Evolutionary conservation across 345 rosid genomes (phyloP), one percentile per base, ranked within the genome.

Genomic region (Corchorus olitorius): DNA sequence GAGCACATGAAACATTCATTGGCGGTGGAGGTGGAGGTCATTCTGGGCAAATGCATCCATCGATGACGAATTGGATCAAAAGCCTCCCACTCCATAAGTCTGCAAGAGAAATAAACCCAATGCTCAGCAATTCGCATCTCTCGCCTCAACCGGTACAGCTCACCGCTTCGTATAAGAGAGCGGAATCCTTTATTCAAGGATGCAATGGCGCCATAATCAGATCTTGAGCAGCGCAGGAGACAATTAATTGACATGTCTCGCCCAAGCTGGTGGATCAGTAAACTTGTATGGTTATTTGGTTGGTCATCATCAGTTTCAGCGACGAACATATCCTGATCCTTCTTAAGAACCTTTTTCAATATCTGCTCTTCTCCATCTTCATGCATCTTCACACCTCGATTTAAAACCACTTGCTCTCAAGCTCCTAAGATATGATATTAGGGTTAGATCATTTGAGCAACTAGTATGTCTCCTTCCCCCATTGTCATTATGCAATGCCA

Each of bases 101-200:
- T 80, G 76, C 97, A 89, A 0, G 97, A 90, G 83, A 93, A 89
- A 77, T 91, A 95, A 7, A 92, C 86, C 99, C 99, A 95, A 58
- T 89, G 92, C 60, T 91, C 96, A 2, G 85, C 72, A 1, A 85
- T 79, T 7, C 89, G 91, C 65, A 75, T 84, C 63, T 77, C 17
- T 43, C 83, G 79, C 82, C 92, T 77, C 53, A 87, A 83, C 73
- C 81, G 80, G 74, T 89, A 89, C 71, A 91, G 75, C 80, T 88
- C 88, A 6, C 92, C 89, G 19, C 83, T 88, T 52, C 75, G 77
- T 58, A 89, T 58, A 45, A 91, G 54, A 60, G 83, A 65, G 10
- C 78, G 77, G 77, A 91, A 84, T 54, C 81, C 79, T 34, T 55
- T 76, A 56, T 83, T 91, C 76, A 89, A 62, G 0, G 81, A 71